Percentiles rank a stretch among this genome's conserved stretches.
phyloP scores from a whole-genome alignment of 2,329 filamentous ascomycete species.

The Plenodomus tracheiphilus region DNA sequence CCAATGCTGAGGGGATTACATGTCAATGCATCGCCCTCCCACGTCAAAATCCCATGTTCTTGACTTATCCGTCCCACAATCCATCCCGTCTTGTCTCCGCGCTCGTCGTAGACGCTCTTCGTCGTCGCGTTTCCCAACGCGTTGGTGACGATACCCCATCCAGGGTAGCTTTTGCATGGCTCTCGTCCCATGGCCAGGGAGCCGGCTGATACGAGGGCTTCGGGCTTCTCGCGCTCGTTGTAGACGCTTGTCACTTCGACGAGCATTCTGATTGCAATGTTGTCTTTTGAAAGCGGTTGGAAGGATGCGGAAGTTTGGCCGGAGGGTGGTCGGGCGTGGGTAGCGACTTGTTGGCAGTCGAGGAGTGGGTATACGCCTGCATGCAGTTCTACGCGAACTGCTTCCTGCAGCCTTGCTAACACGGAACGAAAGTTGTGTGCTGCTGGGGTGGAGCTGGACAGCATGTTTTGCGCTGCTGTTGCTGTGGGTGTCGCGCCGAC shows the following conservation, averaged over 20 bases:
- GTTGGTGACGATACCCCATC: conserved; percentile 70
- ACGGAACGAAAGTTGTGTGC: conserved; percentile 46
- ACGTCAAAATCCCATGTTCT: conserved; percentile 75
- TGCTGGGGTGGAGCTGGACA: conserved; percentile 46
- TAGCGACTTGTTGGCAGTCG: conserved; percentile 78
- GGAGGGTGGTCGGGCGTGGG: conserved; percentile 59
- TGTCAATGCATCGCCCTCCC: conserved; percentile 50
- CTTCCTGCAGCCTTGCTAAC: conserved; percentile 43
- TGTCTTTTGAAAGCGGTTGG: conserved; percentile 52
- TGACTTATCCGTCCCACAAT: conserved; percentile 73
- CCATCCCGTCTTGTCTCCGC: conserved; percentile 55
- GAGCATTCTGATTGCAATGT: conserved; percentile 70
- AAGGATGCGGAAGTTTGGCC: conserved; percentile 16
- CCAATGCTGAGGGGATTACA: conserved; percentile 59
- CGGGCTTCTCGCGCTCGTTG: conserved; percentile 49
- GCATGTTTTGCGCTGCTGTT: conserved; percentile 64
- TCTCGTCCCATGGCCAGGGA: conserved; percentile 72
- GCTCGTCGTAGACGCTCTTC: conserved; percentile 30
- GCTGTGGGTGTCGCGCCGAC: conserved; percentile 79
- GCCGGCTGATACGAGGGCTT: conserved; percentile 72
- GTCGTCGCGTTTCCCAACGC: conserved; percentile 51
- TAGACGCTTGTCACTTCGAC: conserved; percentile 74
- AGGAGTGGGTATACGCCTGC: conserved; percentile 76
- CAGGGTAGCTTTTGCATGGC: conserved; percentile 69
- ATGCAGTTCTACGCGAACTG: conserved; percentile 65